Evolutionary conservation across 2,329 filamentous ascomycete species (phyloP).

Genomic region (Dothideomycetes sp.): DNA sequence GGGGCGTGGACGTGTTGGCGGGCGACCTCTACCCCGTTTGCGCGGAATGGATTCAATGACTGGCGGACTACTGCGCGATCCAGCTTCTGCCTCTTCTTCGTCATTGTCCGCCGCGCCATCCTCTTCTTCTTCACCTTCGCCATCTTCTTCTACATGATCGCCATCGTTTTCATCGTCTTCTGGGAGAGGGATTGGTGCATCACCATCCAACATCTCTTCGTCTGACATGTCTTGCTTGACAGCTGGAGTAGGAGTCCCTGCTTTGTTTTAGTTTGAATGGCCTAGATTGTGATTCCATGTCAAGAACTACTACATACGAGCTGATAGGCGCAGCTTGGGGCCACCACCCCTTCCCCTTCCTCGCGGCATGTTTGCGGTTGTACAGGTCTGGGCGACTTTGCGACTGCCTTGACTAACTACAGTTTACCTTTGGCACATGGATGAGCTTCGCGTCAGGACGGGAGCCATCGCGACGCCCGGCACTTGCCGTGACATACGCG

Average conservation of each 20-base stretch:
- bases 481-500: too few species aligned
- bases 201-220: slow-evolving; percentile 24
- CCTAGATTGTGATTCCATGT: too few species aligned
- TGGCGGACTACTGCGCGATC: slow-evolving; percentile 35
- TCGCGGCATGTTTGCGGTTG: slow-evolving; percentile 6
- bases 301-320: slow-evolving; percentile 6
- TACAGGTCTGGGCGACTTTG: too few species aligned
- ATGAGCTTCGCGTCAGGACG: too few species aligned
- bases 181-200: not conserved
- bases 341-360: slow-evolving; percentile 8
- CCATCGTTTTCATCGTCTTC: slow-evolving; percentile 38
- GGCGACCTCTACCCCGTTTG: slow-evolving; percentile 61
- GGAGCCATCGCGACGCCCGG: too few species aligned
- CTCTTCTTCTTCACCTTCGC: slow-evolving; percentile 47
- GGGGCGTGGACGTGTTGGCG: slow-evolving; percentile 73
- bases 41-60: slow-evolving; percentile 49
- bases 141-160: slow-evolving; percentile 50
- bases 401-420: too few species aligned
- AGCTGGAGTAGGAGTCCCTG: slow-evolving; percentile 21
- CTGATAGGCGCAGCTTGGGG: slow-evolving; percentile 10
- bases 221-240: slow-evolving; percentile 21
- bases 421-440: too few species aligned
- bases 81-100: slow-evolving; percentile 45
- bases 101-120: slow-evolving; percentile 38
- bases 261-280: too few species aligned